Conservation (phyloP, 495 filamentous ascomycete species). For the Alectoria sarmentosa region DNA sequence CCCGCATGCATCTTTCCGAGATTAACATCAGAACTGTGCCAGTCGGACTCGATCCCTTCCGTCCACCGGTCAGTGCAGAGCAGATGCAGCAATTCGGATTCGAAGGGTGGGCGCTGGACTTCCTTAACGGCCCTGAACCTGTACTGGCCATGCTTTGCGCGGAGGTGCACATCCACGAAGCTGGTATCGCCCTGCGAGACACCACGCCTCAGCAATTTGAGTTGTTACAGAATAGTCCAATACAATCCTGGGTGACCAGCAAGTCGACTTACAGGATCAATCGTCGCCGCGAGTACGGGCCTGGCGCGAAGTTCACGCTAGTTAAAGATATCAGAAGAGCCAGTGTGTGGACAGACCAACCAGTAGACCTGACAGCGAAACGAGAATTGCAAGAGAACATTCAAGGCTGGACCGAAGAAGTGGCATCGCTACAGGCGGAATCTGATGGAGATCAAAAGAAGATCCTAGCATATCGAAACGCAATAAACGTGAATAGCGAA, state of each 20-base stretch:
- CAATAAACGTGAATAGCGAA: slow-evolving; percentile 19
- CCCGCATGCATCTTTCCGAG: slow-evolving; percentile 31
- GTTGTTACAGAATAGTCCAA: slow-evolving; percentile 42
- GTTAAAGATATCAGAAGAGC: slow-evolving; percentile 50
- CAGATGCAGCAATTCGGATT: slow-evolving; percentile 58
- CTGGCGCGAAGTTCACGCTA: slow-evolving; percentile 55
- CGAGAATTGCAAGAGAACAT: slow-evolving; percentile 41
- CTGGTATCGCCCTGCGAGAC: slow-evolving; percentile 54
- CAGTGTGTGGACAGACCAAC: slow-evolving; percentile 66
- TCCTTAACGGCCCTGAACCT: slow-evolving; percentile 69
- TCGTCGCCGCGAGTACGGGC: slow-evolving; percentile 68
- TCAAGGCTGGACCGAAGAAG: slow-evolving; percentile 36
- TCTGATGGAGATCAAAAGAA: slow-evolving; percentile 26
- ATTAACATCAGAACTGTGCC: slow-evolving; percentile 54
- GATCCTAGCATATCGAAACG: slow-evolving; percentile 21
- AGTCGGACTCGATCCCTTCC: slow-evolving; percentile 36
- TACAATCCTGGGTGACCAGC: slow-evolving; percentile 58
- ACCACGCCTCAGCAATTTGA: slow-evolving; percentile 58
- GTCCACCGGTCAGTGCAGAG: slow-evolving; percentile 45
- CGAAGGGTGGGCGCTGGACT: slow-evolving; percentile 72
- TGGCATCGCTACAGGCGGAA: slow-evolving; percentile 33
- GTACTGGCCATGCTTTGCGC: slow-evolving; percentile 82
- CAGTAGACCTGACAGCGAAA: slow-evolving; percentile 58
- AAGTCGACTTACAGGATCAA: slow-evolving; percentile 49
- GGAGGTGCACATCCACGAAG: slow-evolving; percentile 56